A percentile compares a stretch with the other conserved stretches of the same genome.
Conservation (phyloP, 2,329 filamentous ascomycete genomes). For the Colletotrichum camelliae region DNA sequence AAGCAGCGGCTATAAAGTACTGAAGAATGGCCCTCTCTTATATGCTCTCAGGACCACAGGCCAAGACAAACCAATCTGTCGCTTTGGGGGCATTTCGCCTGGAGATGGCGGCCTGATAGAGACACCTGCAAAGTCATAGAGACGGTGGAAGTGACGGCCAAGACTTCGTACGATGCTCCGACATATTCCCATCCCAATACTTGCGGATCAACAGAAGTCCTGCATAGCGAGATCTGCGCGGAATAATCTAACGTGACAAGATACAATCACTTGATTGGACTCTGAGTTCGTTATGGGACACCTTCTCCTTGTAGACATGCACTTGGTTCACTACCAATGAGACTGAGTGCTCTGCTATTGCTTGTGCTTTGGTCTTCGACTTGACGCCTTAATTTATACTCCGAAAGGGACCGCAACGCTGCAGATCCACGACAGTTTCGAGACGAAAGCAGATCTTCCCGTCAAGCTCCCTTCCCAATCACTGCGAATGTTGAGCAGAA, state of each 20-base stretch:
- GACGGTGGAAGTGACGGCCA: too few species aligned
- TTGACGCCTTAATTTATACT: neutral
- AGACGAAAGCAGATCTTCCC: neutral
- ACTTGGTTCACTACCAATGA: too few species aligned
- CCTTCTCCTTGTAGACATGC: too few species aligned
- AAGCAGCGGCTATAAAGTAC: neutral
- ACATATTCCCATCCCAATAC: too few species aligned
- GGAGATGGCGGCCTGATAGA: neutral
- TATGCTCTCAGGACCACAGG: rapidly evolving
- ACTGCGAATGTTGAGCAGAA: neutral
- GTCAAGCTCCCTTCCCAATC: neutral
- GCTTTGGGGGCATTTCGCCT: too few species aligned
- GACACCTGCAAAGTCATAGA: neutral
- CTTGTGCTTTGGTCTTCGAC: neutral
- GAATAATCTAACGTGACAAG: too few species aligned
- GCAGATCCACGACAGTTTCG: neutral
- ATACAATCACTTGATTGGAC: too few species aligned
- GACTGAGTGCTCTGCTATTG: too few species aligned
- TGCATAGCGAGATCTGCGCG: too few species aligned
- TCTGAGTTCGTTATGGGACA: too few species aligned
- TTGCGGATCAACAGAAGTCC: too few species aligned
- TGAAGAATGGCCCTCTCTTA: rapidly evolving
- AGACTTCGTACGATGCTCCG: too few species aligned
- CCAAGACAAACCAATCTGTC: neutral
- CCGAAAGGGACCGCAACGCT: rapidly evolving